Conservation (phyloP, 108 stramenopile genomes). For the Pseudonitzschia multiseries region DNA sequence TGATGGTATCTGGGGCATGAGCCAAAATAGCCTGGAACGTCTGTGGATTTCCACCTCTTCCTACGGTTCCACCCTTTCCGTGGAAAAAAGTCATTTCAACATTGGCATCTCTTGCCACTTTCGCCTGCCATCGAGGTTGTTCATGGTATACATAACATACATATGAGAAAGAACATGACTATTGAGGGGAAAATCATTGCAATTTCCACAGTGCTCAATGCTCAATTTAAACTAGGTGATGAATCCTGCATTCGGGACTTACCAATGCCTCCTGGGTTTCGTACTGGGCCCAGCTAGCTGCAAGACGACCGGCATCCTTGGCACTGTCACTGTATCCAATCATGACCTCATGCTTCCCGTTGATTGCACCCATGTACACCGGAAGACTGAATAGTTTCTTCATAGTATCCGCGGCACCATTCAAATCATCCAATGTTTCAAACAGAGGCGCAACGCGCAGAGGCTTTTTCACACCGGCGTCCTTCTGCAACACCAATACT, state of each 20-base stretch:
- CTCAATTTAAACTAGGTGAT: background rate
- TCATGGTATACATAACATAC: conserved; percentile 39
- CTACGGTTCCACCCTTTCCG: conserved; percentile 98
- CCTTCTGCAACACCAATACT: conserved; percentile 89
- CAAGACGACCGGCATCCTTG: conserved; percentile 96
- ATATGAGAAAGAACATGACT: background rate
- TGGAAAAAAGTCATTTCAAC: conserved; percentile 90
- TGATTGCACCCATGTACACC: conserved; percentile 84
- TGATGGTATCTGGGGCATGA: conserved; percentile 94
- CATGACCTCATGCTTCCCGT: conserved; percentile 95
- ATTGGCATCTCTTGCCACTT: conserved; percentile 74
- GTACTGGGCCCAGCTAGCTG: conserved; percentile 95
- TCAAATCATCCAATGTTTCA: conserved; percentile 94
- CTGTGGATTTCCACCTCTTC: conserved; percentile 93
- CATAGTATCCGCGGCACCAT: conserved; percentile 89
- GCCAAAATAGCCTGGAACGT: conserved; percentile 84
- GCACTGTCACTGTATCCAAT: conserved; percentile 97
- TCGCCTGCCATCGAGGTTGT: conserved; percentile 67
- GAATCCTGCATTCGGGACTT: conserved; percentile 28
- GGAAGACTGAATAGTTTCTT: conserved; percentile 81
- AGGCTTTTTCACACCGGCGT: conserved; percentile 90
- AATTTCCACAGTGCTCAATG: conserved; percentile 52
- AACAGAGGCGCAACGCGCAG: conserved; percentile 96
- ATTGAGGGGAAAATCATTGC: background rate
- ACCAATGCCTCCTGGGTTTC: conserved; percentile 88